Conservation (phyloP, 2,329 filamentous ascomycete genomes). For the Pseudocercospora fuligena region DNA sequence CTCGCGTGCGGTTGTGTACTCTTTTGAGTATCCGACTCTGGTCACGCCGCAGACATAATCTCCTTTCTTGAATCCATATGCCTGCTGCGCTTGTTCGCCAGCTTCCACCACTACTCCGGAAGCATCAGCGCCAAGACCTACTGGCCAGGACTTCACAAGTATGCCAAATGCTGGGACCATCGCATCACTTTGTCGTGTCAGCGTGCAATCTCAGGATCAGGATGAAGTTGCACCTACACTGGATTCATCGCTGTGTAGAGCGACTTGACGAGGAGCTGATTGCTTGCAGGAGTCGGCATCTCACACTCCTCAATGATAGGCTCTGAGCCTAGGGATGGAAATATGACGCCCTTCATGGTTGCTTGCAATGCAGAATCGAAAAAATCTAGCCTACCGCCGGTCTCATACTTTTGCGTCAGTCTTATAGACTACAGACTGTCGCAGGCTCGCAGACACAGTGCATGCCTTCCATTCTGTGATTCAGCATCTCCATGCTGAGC, state of each 20-base stretch:
- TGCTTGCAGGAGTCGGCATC: background rate
- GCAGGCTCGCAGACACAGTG: background rate
- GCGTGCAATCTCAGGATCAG: too few species aligned
- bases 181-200: background rate
- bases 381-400: background rate
- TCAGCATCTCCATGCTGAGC: background rate
- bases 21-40: background rate
- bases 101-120: background rate
- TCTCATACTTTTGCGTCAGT: background rate
- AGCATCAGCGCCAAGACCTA: slow-evolving; percentile 9
- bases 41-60: slow-evolving; percentile 7
- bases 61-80: background rate
- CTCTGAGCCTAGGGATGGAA: slow-evolving; percentile 5
- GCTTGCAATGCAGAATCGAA: background rate
- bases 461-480: background rate
- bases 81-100: background rate
- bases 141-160: background rate
- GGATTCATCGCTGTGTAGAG: slow-evolving; percentile 10
- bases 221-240: background rate
- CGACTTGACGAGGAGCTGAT: slow-evolving; percentile 12
- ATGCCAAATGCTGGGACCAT: slow-evolving; percentile 9
- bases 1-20: slow-evolving; percentile 2
- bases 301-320: slow-evolving; percentile 2
- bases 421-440: background rate
- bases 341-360: slow-evolving; percentile 9